phyloP scores from a whole-genome alignment of 805 yeast species.

The Suhomyces prunicola region DNA sequence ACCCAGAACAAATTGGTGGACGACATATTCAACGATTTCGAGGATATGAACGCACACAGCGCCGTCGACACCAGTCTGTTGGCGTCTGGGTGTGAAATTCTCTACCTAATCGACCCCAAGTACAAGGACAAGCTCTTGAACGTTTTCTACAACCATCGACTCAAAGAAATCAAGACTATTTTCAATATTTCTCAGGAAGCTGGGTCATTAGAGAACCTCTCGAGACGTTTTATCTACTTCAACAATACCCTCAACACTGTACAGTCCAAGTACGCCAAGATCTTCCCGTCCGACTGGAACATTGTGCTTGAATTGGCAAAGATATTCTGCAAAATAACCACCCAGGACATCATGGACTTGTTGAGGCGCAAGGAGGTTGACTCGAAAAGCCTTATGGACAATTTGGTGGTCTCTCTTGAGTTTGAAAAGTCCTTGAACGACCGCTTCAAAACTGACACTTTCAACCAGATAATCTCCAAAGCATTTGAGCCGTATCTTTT shows the following conservation, averaged over 20 bases:
- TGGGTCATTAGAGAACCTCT: constrained; percentile 84
- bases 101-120: constrained; percentile 61
- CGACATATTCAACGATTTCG: constrained; percentile 73
- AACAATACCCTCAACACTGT: constrained; percentile 57
- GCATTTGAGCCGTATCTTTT: constrained; percentile 82
- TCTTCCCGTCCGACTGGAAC: constrained; percentile 73
- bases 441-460: constrained; percentile 50
- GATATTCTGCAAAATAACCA: constrained; percentile 66
- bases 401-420: constrained; percentile 74
- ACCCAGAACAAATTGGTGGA: constrained; percentile 61
- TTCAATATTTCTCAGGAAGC: constrained; percentile 87
- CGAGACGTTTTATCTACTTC: constrained; percentile 78
- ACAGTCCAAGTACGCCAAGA: constrained; percentile 46
- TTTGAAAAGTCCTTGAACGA: constrained; percentile 74
- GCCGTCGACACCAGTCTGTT: constrained; percentile 22
- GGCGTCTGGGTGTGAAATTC: constrained; percentile 65
- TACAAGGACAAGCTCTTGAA: constrained; percentile 56
- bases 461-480: constrained; percentile 49
- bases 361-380: constrained; percentile 44
- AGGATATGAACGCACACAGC: constrained; percentile 21
- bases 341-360: constrained; percentile 58
- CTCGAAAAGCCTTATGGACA: constrained; percentile 62
- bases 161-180: constrained; percentile 71
- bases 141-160: constrained; percentile 69
- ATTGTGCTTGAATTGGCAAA: constrained; percentile 59